Conservation (phyloP, 2,329 filamentous ascomycete genomes). For the Colletotrichum shisoi region DNA sequence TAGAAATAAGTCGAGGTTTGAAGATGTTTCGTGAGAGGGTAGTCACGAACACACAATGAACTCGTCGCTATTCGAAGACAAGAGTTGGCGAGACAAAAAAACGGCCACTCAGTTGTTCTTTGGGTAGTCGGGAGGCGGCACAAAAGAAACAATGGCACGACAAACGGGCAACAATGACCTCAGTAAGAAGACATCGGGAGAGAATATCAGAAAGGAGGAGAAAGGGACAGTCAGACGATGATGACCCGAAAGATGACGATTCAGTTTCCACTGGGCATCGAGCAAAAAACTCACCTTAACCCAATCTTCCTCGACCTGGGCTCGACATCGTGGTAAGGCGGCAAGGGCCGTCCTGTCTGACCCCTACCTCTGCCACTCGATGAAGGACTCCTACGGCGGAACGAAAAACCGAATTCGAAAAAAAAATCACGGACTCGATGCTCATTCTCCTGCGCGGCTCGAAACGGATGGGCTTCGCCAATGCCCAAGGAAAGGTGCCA, state of each 20-base stretch:
- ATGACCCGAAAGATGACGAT: slow-evolving; percentile 38
- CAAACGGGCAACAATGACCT: slow-evolving; percentile 30
- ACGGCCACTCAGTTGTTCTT: slow-evolving; percentile 13
- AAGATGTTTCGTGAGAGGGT: slow-evolving; percentile 25
- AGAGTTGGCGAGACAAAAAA: slow-evolving; percentile 17
- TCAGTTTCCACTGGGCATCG: slow-evolving; percentile 35
- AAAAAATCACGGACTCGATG: not conserved
- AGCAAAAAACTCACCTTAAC: slow-evolving; percentile 16
- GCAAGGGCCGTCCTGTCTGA: slow-evolving; percentile 22
- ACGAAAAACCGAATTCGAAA: not conserved
- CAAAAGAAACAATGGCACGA: slow-evolving; percentile 24
- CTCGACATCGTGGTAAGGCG: slow-evolving; percentile 28
- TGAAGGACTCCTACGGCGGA: slow-evolving; percentile 27
- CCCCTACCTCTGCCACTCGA: slow-evolving; percentile 29
- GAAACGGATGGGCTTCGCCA: slow-evolving; percentile 23
- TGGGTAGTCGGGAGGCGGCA: slow-evolving; percentile 20
- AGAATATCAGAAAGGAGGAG: slow-evolving; percentile 1
- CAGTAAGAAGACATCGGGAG: slow-evolving; percentile 12
- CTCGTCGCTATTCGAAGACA: slow-evolving; percentile 30
- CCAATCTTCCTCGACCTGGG: slow-evolving; percentile 26
- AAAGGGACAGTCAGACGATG: slow-evolving; percentile 26
- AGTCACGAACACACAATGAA: slow-evolving; percentile 24
- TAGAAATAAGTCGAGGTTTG: slow-evolving; percentile 32
- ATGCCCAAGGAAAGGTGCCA: slow-evolving; percentile 23
- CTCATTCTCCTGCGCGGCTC: slow-evolving; percentile 17